Conservation (phyloP, 2,329 filamentous ascomycete genomes). For the Xylariomycetidae sp. region DNA sequence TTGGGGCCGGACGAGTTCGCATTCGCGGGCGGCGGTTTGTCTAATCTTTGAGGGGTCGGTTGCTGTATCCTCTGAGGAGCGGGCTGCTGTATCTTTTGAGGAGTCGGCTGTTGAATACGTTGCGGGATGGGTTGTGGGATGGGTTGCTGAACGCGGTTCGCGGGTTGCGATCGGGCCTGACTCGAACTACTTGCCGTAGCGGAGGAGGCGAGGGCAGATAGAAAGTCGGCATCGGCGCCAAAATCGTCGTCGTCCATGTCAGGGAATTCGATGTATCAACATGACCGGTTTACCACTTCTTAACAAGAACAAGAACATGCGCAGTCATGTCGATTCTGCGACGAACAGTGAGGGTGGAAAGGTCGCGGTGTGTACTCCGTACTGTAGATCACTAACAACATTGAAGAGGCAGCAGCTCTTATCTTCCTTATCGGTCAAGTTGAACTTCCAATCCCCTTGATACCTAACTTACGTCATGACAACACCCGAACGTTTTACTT, state of each 20-base stretch:
- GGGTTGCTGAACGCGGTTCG: constrained; percentile 32
- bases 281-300: no score
- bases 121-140: constrained; percentile 38
- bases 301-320: no score
- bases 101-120: constrained; percentile 34
- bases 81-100: constrained; percentile 39
- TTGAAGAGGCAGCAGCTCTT: no score
- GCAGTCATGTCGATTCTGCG: no score
- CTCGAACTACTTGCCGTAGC: constrained; percentile 13
- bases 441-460: no score
- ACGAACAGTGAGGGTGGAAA: no score
- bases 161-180: constrained; percentile 17
- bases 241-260: constrained; percentile 40
- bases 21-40: constrained; percentile 41
- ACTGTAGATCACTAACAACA: no score
- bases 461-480: no score
- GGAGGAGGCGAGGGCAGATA: constrained; percentile 29
- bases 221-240: constrained; percentile 39
- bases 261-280: no score
- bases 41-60: constrained; percentile 50
- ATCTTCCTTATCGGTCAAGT: no score
- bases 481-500: no score
- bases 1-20: constrained; percentile 39
- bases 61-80: constrained; percentile 38
- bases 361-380: no score